Percentiles rank a stretch among this genome's conserved stretches.
These are phyloP conservation scores for Psilocybe subaeruginosa DNA, from an alignment of 768 basidiomycete genomes.

Conservation along the genomic window DNA sequence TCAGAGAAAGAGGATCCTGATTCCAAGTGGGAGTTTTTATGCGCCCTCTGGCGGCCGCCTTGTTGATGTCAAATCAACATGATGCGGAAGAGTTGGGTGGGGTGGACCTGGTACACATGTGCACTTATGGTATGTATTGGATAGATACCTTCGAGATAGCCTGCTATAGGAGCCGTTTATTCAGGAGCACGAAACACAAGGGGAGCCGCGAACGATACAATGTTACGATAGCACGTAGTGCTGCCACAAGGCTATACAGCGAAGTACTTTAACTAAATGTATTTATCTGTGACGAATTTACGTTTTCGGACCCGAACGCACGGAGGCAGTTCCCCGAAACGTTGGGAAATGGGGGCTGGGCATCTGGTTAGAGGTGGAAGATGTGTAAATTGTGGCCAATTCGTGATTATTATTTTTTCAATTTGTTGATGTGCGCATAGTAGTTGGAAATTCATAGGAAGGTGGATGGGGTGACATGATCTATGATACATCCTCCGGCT, in stretches of 20 bases:
- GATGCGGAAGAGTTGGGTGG: neutral
- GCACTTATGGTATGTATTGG: neutral
- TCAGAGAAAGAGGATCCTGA: neutral
- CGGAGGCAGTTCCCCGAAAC: neutral
- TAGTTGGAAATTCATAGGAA: too few species aligned
- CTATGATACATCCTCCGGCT: too few species aligned
- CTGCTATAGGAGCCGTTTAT: conserved; percentile 2
- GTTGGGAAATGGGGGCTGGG: too few species aligned
- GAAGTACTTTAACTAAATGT: conserved; percentile 8
- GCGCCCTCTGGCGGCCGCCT: neutral
- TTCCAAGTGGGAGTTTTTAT: too few species aligned
- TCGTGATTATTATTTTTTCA: too few species aligned
- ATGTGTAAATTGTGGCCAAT: too few species aligned
- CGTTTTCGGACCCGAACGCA: conserved; percentile 11
- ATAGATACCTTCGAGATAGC: neutral
- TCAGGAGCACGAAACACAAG: neutral
- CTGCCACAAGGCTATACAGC: neutral
- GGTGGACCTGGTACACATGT: neutral
- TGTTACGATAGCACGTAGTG: neutral
- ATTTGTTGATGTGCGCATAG: too few species aligned
- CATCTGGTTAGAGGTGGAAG: too few species aligned
- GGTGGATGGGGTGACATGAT: too few species aligned
- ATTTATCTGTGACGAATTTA: neutral
- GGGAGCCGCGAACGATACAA: neutral
- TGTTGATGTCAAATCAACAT: neutral